Evolutionary conservation across 2,329 filamentous ascomycete species (phyloP), one percentile per base, ranked within the genome.

Genomic region (Fusarium sp.): DNA sequence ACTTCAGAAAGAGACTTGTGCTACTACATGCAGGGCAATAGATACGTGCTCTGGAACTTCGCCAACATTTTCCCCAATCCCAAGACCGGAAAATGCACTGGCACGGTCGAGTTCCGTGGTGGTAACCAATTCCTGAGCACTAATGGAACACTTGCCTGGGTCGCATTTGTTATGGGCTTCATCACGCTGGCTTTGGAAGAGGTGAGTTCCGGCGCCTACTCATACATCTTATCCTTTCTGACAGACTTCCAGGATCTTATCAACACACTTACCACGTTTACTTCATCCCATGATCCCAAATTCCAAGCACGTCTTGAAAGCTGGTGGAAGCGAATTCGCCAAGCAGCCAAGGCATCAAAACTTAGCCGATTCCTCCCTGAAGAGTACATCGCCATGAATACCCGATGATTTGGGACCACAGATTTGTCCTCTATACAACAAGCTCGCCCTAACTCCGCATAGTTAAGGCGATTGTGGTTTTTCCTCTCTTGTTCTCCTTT

Each of bases 41-140:
- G 80, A 20, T 80, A 81, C 58, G 80, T 81, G 13, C 66, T 81
- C 40, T 81, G 80, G 80, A 81, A 81, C 55, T 81, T 82, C 49
- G 77, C 80, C 58, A 81, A 81, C 63, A 79, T 79, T 61, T 79
- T 79, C 53, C 76, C 79, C 2, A 76, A 77, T 55, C 78, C 78
- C 45, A 80, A 78, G 74, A 80, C 77, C 41, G 78, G 78, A 8
- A 66, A 76, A 45, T 80, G 78, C 46, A 80, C 78, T 11, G 80
- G 79, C 0, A 81, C 80, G 1, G 76, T 81, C 21, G 80, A 81
- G 72, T 81, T 81, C 49, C 77, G 80, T 4, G 80, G 80, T 14
- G 80, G 80, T 3, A 80, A 79, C 58, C 79, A 81, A 69, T 81
- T 81, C 59, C 72, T 81, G 58, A 76, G 71, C 50, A 80, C 79